phyloP scores from a whole-genome alignment of 768 basidiomycete species.

The Trametes cingulata region DNA sequence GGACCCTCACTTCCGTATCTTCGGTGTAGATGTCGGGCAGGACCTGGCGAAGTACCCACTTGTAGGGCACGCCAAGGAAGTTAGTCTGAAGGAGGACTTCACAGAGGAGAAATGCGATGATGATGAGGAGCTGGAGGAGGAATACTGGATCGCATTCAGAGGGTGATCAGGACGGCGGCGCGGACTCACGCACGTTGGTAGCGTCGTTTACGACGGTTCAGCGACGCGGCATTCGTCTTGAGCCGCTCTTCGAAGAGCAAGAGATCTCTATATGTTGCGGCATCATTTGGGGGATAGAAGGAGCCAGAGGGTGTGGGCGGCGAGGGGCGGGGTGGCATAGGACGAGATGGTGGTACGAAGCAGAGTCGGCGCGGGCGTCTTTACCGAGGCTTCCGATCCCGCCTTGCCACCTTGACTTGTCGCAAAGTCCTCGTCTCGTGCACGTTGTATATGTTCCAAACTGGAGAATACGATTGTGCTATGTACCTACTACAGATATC shows the following conservation, averaged over 20 bases:
- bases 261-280: conserved; percentile 82
- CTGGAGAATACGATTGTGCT: not conserved
- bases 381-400: not conserved
- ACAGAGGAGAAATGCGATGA: conserved; percentile 69
- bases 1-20: conserved; percentile 47
- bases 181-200: conserved; percentile 67
- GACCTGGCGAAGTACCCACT: conserved; percentile 47
- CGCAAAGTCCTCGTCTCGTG: too few relatives aligned
- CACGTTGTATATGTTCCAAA: too few relatives aligned
- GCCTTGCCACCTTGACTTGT: not conserved
- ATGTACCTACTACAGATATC: conserved; percentile 10
- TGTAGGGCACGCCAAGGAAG: conserved; percentile 64
- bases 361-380: not conserved
- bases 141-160: conserved; percentile 55
- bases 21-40: conserved; percentile 53
- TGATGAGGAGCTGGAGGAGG: conserved; percentile 63
- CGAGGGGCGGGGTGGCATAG: conserved; percentile 16
- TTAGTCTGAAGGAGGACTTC: conserved; percentile 75
- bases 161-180: not conserved
- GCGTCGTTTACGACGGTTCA: conserved; percentile 76
- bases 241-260: conserved; percentile 95
- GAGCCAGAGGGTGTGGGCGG: conserved; percentile 27
- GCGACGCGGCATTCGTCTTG: conserved; percentile 84
- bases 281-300: conserved; percentile 69
- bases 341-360: conserved; percentile 1